phyloP scores from a whole-genome alignment of 2,329 filamentous ascomycete genomes.

The Leptographium flavum region DNA sequence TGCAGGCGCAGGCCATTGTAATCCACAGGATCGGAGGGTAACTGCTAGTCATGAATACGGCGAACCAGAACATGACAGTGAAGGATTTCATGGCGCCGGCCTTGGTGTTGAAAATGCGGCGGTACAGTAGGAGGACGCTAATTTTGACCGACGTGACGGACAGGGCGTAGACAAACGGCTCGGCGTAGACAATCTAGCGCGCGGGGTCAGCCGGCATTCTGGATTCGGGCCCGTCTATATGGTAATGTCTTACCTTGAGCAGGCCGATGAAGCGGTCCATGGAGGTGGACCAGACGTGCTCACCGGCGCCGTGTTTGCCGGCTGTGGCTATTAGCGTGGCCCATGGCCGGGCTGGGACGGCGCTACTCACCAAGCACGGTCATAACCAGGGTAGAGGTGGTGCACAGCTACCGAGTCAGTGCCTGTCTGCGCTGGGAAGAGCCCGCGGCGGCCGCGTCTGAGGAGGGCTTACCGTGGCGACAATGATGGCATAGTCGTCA shows the following conservation, averaged over 20 bases:
- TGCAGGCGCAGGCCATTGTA: neutral
- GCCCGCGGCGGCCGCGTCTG: neutral
- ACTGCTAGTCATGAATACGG: neutral
- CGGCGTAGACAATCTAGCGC: constrained; percentile 2
- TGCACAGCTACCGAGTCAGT: neutral
- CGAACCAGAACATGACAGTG: neutral
- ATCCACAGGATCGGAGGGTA: constrained; percentile 1
- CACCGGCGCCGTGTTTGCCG: constrained; percentile 1
- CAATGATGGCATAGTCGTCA: constrained; percentile 1
- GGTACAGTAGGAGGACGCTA: constrained; percentile 1
- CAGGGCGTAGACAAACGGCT: neutral
- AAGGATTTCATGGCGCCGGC: neutral
- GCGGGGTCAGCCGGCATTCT: neutral
- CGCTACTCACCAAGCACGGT: neutral
- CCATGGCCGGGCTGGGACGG: too few species aligned
- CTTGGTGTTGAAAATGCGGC: neutral
- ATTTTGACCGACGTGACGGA: neutral
- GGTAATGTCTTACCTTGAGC: neutral
- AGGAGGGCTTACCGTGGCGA: neutral
- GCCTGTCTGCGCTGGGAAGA: neutral
- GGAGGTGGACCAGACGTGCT: neutral
- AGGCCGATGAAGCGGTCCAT: neutral
- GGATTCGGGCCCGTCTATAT: too few species aligned
- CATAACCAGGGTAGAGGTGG: neutral
- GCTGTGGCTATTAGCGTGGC: too few species aligned